phyloP scores from a whole-genome alignment of 192 early-diverging fungal species.

The Gonapodya sp. region DNA sequence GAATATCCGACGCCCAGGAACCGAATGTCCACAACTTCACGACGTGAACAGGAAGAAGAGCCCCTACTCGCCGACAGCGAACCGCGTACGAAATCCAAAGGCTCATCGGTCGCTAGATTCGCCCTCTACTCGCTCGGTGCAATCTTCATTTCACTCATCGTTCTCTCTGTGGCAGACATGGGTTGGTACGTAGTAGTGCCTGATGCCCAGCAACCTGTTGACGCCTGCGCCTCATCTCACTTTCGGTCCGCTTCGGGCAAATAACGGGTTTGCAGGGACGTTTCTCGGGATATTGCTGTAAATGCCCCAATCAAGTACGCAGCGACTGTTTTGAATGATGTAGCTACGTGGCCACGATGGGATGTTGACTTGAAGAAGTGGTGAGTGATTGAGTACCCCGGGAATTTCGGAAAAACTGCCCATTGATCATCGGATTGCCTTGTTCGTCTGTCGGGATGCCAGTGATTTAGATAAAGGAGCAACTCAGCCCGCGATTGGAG shows the following conservation, averaged over 20 bases:
- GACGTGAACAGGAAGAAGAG: neutral
- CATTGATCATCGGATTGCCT: too few relatives aligned
- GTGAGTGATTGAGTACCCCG: too few relatives aligned
- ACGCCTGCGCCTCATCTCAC: too few relatives aligned
- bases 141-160: neutral
- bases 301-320: neutral
- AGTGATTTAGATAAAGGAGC: neutral
- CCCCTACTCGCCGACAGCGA: neutral
- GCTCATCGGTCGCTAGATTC: neutral
- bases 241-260: too few relatives aligned
- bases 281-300: neutral
- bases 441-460: too few relatives aligned
- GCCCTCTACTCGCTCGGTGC: neutral
- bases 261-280: neutral
- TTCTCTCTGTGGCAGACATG: neutral
- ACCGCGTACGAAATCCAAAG: neutral
- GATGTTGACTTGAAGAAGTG: neutral
- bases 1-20: too few relatives aligned
- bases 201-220: neutral
- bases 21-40: too few relatives aligned
- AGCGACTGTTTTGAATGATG: conserved; percentile 1
- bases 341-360: neutral
- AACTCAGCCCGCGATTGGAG: neutral
- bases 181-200: neutral
- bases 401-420: too few relatives aligned